Evolutionary conservation across 2,329 filamentous ascomycete genomes (phyloP).

Genomic region (Fusarium sp.): DNA sequence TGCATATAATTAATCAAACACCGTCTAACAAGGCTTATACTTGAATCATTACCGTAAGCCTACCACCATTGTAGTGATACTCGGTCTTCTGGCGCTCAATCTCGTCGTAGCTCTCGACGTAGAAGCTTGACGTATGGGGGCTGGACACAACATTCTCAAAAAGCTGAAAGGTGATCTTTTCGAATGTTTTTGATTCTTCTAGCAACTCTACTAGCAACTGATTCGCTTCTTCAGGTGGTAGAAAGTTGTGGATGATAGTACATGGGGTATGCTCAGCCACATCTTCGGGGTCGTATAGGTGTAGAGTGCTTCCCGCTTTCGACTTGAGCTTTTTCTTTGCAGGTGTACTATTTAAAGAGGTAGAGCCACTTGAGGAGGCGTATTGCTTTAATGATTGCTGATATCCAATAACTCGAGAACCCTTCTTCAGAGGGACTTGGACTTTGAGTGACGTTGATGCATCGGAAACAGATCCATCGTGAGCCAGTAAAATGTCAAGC

Average conservation of each 20-base stretch:
- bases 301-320: constrained; percentile 84
- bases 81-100: constrained; percentile 77
- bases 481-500: constrained; percentile 82
- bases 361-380: constrained; percentile 44
- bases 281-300: constrained; percentile 85
- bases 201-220: constrained; percentile 81
- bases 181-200: constrained; percentile 77
- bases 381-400: constrained; percentile 75
- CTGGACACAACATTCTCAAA: constrained; percentile 90
- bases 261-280: constrained; percentile 88
- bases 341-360: constrained; percentile 32
- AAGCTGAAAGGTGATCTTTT: constrained; percentile 81
- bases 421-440: constrained; percentile 52
- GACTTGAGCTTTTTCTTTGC: constrained; percentile 69
- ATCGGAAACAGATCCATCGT: constrained; percentile 79
- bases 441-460: constrained; percentile 69
- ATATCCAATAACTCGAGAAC: constrained; percentile 59
- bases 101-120: constrained; percentile 81
- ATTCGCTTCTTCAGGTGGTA: constrained; percentile 79
- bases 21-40: background rate
- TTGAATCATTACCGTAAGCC: constrained; percentile 68
- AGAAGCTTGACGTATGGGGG: constrained; percentile 87
- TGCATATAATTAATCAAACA: constrained; percentile 48
- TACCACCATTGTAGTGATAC: constrained; percentile 87
- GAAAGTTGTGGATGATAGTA: constrained; percentile 91